These are phyloP conservation scores for Acrodontium crateriforme DNA, from an alignment of 2,329 filamentous ascomycete species.

Conservation along the genomic window DNA sequence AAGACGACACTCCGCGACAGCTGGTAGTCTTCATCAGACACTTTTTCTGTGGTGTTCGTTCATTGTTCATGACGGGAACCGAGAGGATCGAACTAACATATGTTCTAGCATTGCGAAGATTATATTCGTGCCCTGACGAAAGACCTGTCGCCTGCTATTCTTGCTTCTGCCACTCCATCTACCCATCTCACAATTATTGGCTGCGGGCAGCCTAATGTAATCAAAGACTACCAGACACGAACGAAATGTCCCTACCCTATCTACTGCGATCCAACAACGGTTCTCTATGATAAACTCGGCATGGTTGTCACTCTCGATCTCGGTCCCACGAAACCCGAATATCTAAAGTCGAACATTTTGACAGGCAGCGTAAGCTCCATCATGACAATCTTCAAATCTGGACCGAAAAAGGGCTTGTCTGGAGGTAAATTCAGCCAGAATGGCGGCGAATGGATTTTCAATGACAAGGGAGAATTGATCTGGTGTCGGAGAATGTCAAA, in stretches of 20 bases:
- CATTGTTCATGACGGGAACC: neutral
- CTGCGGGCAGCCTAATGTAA: conserved; percentile 19
- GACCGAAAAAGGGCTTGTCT: conserved; percentile 8
- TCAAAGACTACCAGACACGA: conserved; percentile 17
- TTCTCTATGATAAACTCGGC: conserved; percentile 19
- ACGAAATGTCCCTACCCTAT: conserved; percentile 19
- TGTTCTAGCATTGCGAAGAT: conserved; percentile 19
- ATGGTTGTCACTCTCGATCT: conserved; percentile 16
- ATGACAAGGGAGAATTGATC: conserved; percentile 16
- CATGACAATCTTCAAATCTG: conserved; percentile 12
- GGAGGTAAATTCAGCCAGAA: conserved; percentile 21
- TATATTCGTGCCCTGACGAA: conserved; percentile 18
- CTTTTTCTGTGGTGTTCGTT: conserved; percentile 26
- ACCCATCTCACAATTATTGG: conserved; percentile 21
- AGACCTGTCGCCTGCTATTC: conserved; percentile 11
- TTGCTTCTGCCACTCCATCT: conserved; percentile 9
- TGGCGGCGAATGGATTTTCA: conserved; percentile 26
- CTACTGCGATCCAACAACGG: conserved; percentile 20
- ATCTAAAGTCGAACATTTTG: conserved; percentile 12
- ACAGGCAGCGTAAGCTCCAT: conserved; percentile 9
- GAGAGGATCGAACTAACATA: no score
- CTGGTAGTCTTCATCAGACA: conserved; percentile 27
- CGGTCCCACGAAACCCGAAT: conserved; percentile 15
- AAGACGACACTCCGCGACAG: conserved; percentile 9
- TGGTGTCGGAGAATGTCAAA: conserved; percentile 24